A percentile compares a stretch with the other conserved stretches of the same genome.
Conservation (phyloP, 352 stramenopile genomes). For the Phytophthora capsici region DNA sequence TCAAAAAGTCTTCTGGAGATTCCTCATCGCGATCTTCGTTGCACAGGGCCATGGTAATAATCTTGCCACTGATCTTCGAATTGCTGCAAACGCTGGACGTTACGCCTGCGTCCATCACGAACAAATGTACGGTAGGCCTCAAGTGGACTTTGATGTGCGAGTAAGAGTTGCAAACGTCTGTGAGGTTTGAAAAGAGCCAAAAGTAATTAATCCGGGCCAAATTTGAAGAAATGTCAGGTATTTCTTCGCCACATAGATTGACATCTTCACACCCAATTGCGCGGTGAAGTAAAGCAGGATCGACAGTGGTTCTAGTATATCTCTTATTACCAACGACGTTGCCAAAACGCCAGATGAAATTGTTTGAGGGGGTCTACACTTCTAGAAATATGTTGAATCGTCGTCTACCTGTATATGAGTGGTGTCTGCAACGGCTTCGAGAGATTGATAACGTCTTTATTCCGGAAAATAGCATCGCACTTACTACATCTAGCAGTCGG, state of each 20-base stretch:
- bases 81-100: neutral
- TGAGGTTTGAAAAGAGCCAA: slow-evolving; percentile 25
- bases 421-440: neutral
- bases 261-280: slow-evolving; percentile 33
- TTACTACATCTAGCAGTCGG: neutral
- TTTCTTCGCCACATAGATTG: slow-evolving; percentile 23
- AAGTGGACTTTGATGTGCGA: neutral
- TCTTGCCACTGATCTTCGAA: slow-evolving; percentile 17
- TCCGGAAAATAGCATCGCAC: too few species aligned
- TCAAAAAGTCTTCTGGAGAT: slow-evolving; percentile 1
- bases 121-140: neutral
- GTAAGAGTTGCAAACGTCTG: too few species aligned
- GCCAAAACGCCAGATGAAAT: neutral
- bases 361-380: too few species aligned
- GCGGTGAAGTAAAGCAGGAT: slow-evolving; percentile 19
- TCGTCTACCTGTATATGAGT: neutral
- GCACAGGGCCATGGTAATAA: slow-evolving; percentile 7
- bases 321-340: neutral
- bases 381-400: neutral
- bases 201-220: neutral
- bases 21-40: neutral
- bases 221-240: slow-evolving; percentile 3
- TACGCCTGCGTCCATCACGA: too few species aligned
- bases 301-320: neutral
- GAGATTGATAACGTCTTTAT: neutral